Evolutionary conservation across 169 alveolate species (phyloP).

Genomic region (Plasmodium chabaudi): DNA sequence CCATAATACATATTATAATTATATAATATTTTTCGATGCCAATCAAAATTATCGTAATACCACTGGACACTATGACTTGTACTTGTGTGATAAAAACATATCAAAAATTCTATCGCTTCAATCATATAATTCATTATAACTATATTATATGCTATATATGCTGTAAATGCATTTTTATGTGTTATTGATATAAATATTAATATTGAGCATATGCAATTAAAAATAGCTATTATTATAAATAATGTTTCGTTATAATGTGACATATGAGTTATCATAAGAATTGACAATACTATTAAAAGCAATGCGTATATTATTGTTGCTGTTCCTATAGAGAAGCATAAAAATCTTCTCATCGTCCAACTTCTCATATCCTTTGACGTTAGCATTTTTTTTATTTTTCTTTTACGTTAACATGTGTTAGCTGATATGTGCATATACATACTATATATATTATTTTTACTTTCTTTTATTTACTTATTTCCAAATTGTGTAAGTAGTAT

Average conservation of each 20-base stretch:
- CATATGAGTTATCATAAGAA: conserved; percentile 61
- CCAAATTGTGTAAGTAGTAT: too few relatives aligned
- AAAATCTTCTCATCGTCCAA: conserved; percentile 74
- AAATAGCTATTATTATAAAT: conserved; percentile 48
- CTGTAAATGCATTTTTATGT: conserved; percentile 76
- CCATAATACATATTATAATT: conserved; percentile 68
- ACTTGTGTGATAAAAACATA: conserved; percentile 53
- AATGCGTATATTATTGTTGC: conserved; percentile 52
- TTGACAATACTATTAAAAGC: conserved; percentile 47
- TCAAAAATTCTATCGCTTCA: conserved; percentile 56
- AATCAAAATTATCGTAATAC: conserved; percentile 66
- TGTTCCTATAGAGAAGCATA: conserved; percentile 70
- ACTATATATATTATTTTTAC: too few relatives aligned
- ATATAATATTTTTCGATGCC: conserved; percentile 52
- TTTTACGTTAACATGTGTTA: too few relatives aligned
- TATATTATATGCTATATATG: conserved; percentile 70
- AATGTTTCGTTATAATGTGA: conserved; percentile 68
- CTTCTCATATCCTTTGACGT: conserved; percentile 60
- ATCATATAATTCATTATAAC: conserved; percentile 67
- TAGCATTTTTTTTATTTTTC: conserved; percentile 27
- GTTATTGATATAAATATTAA: conserved; percentile 48
- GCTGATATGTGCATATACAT: background rate
- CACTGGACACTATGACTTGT: conserved; percentile 74
- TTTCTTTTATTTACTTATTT: too few relatives aligned
- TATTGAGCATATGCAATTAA: conserved; percentile 43